These are phyloP conservation scores for Hypoxylon sp. DNA, from an alignment of 2,329 filamentous ascomycete species.

Conservation along the genomic window DNA sequence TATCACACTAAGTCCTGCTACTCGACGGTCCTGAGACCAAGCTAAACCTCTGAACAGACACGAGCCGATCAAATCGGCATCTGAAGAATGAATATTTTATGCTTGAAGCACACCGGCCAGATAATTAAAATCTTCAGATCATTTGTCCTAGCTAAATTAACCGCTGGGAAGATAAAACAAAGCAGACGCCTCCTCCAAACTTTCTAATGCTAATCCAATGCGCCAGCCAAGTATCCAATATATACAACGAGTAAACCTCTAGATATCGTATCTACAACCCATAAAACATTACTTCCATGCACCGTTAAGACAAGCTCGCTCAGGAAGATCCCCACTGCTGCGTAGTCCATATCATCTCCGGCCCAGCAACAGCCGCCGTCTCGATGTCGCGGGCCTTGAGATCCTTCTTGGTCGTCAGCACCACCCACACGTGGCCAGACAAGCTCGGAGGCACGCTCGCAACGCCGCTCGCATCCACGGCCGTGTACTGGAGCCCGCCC, in stretches of 20 bases:
- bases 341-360: conserved; percentile 53
- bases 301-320: background rate
- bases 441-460: conserved; percentile 50
- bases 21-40: too few species aligned
- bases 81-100: too few species aligned
- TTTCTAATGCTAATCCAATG: conserved; percentile 6
- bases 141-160: background rate
- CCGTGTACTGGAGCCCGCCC: conserved; percentile 52
- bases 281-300: background rate
- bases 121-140: background rate
- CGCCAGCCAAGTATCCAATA: background rate
- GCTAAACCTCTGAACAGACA: too few species aligned
- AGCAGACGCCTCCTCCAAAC: background rate
- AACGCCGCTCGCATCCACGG: conserved; percentile 43
- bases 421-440: conserved; percentile 55
- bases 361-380: conserved; percentile 51
- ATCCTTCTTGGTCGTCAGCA: conserved; percentile 49
- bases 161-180: background rate
- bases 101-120: background rate
- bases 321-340: conserved; percentile 41
- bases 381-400: conserved; percentile 37
- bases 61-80: too few species aligned
- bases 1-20: too few species aligned
- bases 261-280: conserved; percentile 8
- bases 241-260: background rate